Evolutionary conservation across 306 rosid genomes (phyloP).

Genomic region (Sindora glabra): DNA sequence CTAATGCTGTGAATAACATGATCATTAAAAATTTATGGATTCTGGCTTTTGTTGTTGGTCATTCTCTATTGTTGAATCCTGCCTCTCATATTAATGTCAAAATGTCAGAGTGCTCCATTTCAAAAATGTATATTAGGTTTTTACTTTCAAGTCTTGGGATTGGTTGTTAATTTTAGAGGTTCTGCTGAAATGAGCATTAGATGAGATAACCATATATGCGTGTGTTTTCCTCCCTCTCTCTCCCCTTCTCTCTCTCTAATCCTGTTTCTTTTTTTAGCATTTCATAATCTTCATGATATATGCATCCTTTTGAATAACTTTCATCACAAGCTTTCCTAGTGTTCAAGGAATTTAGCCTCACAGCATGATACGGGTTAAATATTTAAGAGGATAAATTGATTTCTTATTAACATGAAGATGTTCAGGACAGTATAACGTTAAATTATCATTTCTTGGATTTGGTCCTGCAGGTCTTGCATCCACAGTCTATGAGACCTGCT

Average conservation of each 20-base stretch:
- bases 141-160: no score
- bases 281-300: no score
- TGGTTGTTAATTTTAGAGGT: no score
- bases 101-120: neutral
- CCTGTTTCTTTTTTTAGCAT: no score
- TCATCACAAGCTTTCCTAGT: neutral
- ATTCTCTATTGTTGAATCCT: constrained; percentile 6
- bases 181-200: no score
- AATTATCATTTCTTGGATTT: neutral
- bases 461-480: constrained; percentile 75
- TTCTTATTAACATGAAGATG: no score
- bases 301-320: neutral
- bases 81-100: neutral
- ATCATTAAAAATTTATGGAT: neutral
- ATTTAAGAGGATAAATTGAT: no score
- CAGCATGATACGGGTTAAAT: no score
- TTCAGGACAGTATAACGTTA: no score
- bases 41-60: neutral
- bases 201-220: neutral
- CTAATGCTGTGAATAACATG: constrained; percentile 11
- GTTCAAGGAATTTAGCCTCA: neutral
- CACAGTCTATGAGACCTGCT: constrained; percentile 99
- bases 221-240: no score
- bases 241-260: no score
- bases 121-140: neutral